These are phyloP conservation scores for Vanrija sp. DNA, from an alignment of 1,284 basidiomycete species.

Conservation along the genomic window DNA sequence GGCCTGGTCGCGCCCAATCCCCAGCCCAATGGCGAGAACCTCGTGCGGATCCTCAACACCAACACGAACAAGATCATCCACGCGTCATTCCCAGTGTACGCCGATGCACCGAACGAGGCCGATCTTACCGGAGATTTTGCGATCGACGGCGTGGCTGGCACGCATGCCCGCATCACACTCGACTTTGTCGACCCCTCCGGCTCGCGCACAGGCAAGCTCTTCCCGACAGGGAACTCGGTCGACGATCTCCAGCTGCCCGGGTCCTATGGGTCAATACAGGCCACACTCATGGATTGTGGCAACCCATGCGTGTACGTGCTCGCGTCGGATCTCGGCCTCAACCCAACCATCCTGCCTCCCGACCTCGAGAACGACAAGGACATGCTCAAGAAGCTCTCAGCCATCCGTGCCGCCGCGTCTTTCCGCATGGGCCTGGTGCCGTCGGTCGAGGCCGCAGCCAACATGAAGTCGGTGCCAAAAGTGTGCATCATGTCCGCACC, in stretches of 20 bases:
- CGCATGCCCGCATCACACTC: constrained; percentile 61
- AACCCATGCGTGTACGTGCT: constrained; percentile 67
- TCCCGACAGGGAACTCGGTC: constrained; percentile 59
- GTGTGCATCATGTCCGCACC: constrained; percentile 59
- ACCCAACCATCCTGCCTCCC: constrained; percentile 39
- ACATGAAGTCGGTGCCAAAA: constrained; percentile 58
- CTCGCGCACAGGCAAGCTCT: constrained; percentile 64
- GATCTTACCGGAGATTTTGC: constrained; percentile 52
- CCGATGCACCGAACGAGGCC: constrained; percentile 53
- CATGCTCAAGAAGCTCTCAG: constrained; percentile 1
- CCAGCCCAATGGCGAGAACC: constrained; percentile 8
- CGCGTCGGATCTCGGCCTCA: constrained; percentile 51
- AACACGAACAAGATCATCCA: constrained; percentile 18
- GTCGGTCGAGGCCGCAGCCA: constrained; percentile 52
- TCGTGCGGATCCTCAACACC: constrained; percentile 17
- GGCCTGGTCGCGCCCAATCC: constrained; percentile 1
- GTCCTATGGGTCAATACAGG: constrained; percentile 38
- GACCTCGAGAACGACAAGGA: constrained; percentile 51
- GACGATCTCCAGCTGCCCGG: constrained; percentile 52
- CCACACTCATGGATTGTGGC: constrained; percentile 65
- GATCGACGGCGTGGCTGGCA: constrained; percentile 64
- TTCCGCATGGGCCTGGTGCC: constrained; percentile 63
- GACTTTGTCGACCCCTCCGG: constrained; percentile 65
- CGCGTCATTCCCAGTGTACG: constrained; percentile 5
- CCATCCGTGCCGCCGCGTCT: constrained; percentile 58